Conservation (phyloP, 1,139 yeast genomes). For the Candida sanyaensis region DNA sequence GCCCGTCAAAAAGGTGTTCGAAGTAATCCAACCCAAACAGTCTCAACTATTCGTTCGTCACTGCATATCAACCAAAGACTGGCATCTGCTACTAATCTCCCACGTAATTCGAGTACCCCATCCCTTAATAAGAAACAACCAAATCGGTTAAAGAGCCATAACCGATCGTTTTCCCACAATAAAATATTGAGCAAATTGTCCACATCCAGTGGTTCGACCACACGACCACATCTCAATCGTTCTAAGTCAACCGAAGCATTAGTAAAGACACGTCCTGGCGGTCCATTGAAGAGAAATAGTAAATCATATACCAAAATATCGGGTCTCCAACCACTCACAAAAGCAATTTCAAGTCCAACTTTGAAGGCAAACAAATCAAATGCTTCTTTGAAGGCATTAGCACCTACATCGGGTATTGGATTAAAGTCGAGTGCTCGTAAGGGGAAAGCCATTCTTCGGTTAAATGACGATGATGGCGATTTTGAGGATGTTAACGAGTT, state of each 20-base stretch:
- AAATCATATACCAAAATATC: conserved; percentile 40
- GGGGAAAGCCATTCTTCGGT: conserved; percentile 41
- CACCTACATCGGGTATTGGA: conserved; percentile 24
- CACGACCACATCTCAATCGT: conserved; percentile 38
- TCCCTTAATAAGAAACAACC: conserved; percentile 10
- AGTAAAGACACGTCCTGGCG: conserved; percentile 21
- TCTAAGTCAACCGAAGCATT: conserved; percentile 49
- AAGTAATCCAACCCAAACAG: background rate
- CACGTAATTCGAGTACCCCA: conserved; percentile 8
- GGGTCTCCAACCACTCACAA: conserved; percentile 43
- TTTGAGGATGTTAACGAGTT: conserved; percentile 28
- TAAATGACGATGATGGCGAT: conserved; percentile 38
- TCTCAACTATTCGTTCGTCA: conserved; percentile 6
- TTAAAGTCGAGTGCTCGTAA: conserved; percentile 41
- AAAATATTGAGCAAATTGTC: conserved; percentile 23
- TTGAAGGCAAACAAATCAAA: conserved; percentile 33
- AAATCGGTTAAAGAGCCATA: conserved; percentile 15
- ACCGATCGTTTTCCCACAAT: conserved; percentile 38
- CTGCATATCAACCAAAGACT: conserved; percentile 9
- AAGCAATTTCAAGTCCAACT: conserved; percentile 35
- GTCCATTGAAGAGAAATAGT: conserved; percentile 35
- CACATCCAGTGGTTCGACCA: conserved; percentile 12
- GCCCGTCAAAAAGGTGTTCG: conserved; percentile 9
- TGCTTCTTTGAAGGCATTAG: conserved; percentile 35
- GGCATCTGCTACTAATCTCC: conserved; percentile 12